Evolutionary conservation across 73 alveolate species (phyloP).

Genomic region (Paramecium caudatum): DNA sequence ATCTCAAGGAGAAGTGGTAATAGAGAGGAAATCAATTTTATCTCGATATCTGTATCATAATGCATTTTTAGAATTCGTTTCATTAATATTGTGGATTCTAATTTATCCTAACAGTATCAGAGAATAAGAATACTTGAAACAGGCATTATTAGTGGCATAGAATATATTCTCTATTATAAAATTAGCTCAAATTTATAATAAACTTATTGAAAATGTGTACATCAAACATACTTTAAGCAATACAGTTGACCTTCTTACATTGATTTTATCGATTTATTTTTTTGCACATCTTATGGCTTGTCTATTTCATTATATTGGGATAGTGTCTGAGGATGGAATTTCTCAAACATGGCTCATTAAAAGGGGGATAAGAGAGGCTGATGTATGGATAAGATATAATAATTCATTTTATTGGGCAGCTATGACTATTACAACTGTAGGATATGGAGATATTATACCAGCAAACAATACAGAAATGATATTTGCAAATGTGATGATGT

Average conservation of each 20-base stretch:
- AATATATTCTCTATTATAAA: neutral
- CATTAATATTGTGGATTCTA: neutral
- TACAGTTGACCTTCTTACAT: neutral
- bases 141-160: neutral
- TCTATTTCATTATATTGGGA: slow-evolving; percentile 39
- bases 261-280: slow-evolving; percentile 4
- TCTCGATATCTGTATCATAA: neutral
- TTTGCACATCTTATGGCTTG: slow-evolving; percentile 58
- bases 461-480: slow-evolving; percentile 39
- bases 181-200: neutral
- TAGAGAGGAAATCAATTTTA: neutral
- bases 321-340: neutral
- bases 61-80: neutral
- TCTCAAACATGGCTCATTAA: slow-evolving; percentile 13
- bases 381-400: slow-evolving; percentile 60
- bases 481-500: slow-evolving; percentile 36
- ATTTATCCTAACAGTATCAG: slow-evolving; percentile 1
- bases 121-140: neutral
- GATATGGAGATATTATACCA: slow-evolving; percentile 76
- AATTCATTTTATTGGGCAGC: slow-evolving; percentile 74
- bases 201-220: slow-evolving; percentile 4
- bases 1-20: slow-evolving; percentile 6
- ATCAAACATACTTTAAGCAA: slow-evolving; percentile 8
- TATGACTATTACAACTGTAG: slow-evolving; percentile 73
- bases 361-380: neutral